Conservation (phyloP, 2,329 filamentous ascomycete species). For the Penicillium sp. region DNA sequence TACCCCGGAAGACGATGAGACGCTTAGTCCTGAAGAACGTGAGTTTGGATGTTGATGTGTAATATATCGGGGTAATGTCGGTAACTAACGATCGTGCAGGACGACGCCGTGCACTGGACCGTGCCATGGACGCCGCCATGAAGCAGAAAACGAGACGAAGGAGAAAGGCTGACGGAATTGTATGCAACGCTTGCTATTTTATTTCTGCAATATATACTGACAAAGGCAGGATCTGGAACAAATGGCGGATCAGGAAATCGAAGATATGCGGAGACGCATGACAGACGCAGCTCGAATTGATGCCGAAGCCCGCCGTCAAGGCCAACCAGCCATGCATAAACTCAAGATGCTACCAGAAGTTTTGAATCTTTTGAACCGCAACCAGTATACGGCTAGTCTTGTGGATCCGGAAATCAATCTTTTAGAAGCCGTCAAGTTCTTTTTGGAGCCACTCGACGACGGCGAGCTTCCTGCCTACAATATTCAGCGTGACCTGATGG, state of each 20-base stretch:
- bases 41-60: slow-evolving; percentile 30
- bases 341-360: slow-evolving; percentile 91
- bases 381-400: slow-evolving; percentile 73
- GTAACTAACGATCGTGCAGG: slow-evolving; percentile 34
- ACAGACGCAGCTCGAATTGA: slow-evolving; percentile 84
- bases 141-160: slow-evolving; percentile 73
- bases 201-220: neutral
- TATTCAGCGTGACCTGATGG: slow-evolving; percentile 92
- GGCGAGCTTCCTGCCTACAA: slow-evolving; percentile 93
- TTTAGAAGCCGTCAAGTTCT: slow-evolving; percentile 91
- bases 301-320: slow-evolving; percentile 72
- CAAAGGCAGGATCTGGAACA: slow-evolving; percentile 73
- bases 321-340: slow-evolving; percentile 84
- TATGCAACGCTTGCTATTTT: slow-evolving; percentile 42
- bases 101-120: slow-evolving; percentile 76
- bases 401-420: slow-evolving; percentile 95
- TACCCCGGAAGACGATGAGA: slow-evolving; percentile 67
- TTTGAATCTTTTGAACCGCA: slow-evolving; percentile 80
- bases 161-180: slow-evolving; percentile 82
- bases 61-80: neutral
- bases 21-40: slow-evolving; percentile 79
- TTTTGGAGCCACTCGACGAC: slow-evolving; percentile 91
- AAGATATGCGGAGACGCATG: slow-evolving; percentile 83
- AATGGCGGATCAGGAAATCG: slow-evolving; percentile 85
- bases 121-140: slow-evolving; percentile 80